These are phyloP conservation scores for Capsella bursapastoris DNA, from an alignment of 345 rosid genomes.

Conservation along the genomic window DNA sequence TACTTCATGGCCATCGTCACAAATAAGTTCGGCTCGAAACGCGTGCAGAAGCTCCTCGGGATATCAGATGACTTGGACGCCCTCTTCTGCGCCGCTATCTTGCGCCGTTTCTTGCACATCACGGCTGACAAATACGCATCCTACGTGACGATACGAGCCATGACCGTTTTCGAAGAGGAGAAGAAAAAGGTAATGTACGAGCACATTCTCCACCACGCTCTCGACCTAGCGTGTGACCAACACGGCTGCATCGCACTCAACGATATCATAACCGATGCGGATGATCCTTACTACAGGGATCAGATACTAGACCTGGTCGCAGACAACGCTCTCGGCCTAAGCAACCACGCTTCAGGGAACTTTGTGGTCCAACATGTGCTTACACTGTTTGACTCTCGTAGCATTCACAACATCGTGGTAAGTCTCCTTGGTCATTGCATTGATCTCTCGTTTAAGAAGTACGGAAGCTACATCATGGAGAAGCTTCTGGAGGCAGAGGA, in stretches of 20 bases:
- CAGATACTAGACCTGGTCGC: neutral
- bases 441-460: conserved; percentile 6
- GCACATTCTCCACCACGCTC: neutral
- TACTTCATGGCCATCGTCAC: conserved; percentile 9
- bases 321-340: neutral
- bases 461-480: conserved; percentile 19
- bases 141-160: conserved; percentile 33
- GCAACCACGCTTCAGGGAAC: conserved; percentile 25
- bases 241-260: conserved; percentile 31
- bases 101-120: conserved; percentile 23
- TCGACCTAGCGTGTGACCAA: neutral
- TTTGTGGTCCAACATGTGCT: conserved; percentile 30
- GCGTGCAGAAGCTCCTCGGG: conserved; percentile 31
- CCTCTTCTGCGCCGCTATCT: conserved; percentile 1
- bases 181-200: neutral
- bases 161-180: neutral
- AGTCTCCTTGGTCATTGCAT: neutral
- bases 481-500: neutral
- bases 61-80: conserved; percentile 23
- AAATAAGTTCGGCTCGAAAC: conserved; percentile 17
- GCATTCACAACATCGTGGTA: neutral
- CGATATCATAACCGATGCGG: neutral
- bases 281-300: neutral
- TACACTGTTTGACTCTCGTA: neutral
- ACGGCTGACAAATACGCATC: conserved; percentile 26